phyloP scores from a whole-genome alignment of 176 grass and related monocot species.

The Hordeum marinum region DNA sequence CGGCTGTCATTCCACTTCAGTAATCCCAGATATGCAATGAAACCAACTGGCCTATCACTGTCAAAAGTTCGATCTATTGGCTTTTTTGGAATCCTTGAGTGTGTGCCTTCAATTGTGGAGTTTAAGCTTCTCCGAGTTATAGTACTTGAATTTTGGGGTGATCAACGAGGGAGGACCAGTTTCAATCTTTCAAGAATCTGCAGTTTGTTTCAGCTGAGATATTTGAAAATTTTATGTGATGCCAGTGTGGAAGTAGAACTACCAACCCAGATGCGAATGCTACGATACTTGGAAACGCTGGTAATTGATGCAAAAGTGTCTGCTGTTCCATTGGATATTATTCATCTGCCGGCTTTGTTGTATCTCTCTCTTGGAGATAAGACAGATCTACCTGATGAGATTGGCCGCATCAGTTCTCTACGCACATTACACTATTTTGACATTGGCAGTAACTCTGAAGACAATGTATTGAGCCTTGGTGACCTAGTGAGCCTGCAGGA shows the following conservation, averaged over 20 bases:
- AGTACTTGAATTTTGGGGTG: neutral
- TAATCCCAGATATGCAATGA: neutral
- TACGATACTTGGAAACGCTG: neutral
- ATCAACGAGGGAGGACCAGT: neutral
- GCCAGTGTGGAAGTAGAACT: neutral
- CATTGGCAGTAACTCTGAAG: neutral
- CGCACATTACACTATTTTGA: neutral
- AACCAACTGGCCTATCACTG: no score
- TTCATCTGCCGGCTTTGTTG: neutral
- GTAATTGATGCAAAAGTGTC: neutral
- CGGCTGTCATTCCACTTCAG: neutral
- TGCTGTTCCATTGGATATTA: neutral
- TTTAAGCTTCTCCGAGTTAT: neutral
- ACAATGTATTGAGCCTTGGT: neutral
- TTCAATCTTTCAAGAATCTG: neutral
- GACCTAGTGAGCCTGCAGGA: neutral
- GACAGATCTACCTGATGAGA: neutral
- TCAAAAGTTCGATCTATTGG: neutral
- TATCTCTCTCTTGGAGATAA: neutral
- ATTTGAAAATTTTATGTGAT: neutral
- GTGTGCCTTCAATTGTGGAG: neutral
- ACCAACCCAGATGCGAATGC: neutral
- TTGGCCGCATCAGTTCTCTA: neutral
- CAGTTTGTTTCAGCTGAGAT: neutral
- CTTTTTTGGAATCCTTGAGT: neutral